These are phyloP conservation scores for Thalassiosira mediterranea DNA, from an alignment of 352 stramenopile genomes.

Conservation along the genomic window DNA sequence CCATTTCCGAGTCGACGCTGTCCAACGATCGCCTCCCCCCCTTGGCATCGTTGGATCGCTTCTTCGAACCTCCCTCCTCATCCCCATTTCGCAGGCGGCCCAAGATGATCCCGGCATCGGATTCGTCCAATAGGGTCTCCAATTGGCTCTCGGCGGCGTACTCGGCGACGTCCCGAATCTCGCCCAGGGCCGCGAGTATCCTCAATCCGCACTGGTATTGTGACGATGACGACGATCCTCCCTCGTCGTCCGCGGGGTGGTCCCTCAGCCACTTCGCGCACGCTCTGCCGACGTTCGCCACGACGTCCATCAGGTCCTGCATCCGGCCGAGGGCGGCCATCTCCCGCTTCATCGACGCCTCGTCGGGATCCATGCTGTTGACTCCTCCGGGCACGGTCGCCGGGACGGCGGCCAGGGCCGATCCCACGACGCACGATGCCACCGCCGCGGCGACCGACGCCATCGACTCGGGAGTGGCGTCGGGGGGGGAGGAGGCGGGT, in stretches of 20 bases:
- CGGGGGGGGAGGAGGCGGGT: constrained; percentile 11
- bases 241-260: background rate
- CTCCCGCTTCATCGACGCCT: constrained; percentile 44
- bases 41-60: background rate
- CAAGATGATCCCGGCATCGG: constrained; percentile 20
- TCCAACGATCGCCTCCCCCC: background rate
- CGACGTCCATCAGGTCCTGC: constrained; percentile 44
- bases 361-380: constrained; percentile 18
- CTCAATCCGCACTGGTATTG: background rate
- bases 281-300: constrained; percentile 24
- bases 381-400: background rate
- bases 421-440: background rate
- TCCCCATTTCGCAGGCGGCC: constrained; percentile 5
- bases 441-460: background rate
- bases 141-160: constrained; percentile 48
- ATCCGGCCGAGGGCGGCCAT: constrained; percentile 34
- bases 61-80: constrained; percentile 4
- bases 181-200: constrained; percentile 24
- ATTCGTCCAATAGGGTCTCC: constrained; percentile 40
- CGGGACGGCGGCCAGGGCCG: background rate
- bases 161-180: constrained; percentile 23
- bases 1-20: constrained; percentile 5
- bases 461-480: background rate
- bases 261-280: constrained; percentile 9
- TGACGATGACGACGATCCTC: too few species aligned